Percentiles rank a stretch among this genome's conserved stretches.
These are phyloP conservation scores for Lactarius pseudohatsudake DNA, from an alignment of 768 basidiomycete species.

Conservation along the genomic window DNA sequence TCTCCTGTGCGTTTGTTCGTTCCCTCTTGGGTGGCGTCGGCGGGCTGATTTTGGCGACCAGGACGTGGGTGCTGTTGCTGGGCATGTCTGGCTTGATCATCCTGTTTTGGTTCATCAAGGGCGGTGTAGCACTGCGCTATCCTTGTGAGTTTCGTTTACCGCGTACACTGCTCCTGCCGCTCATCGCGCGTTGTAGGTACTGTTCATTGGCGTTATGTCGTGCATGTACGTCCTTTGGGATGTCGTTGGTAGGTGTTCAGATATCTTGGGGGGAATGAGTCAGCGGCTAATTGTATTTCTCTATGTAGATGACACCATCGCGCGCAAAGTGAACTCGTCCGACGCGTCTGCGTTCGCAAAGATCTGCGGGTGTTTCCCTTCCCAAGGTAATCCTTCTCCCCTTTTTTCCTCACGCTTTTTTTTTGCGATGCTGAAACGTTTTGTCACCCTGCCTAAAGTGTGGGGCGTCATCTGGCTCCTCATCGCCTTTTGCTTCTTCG, in stretches of 20 bases:
- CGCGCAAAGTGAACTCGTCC: constrained; percentile 80
- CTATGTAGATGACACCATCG: constrained; percentile 72
- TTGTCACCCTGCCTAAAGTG: constrained; percentile 42
- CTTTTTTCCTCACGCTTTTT: background rate
- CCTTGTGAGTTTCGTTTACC: constrained; percentile 47
- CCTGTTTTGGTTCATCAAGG: constrained; percentile 80
- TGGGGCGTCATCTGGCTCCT: constrained; percentile 92
- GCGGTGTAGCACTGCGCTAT: constrained; percentile 72
- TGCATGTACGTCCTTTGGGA: constrained; percentile 89
- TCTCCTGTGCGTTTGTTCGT: constrained; percentile 52
- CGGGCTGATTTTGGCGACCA: constrained; percentile 32
- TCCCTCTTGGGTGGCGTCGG: background rate
- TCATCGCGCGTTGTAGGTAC: constrained; percentile 44
- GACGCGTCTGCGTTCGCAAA: constrained; percentile 85
- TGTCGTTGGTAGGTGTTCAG: constrained; percentile 58
- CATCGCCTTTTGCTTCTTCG: constrained; percentile 71
- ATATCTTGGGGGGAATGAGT: background rate
- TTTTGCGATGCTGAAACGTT: background rate
- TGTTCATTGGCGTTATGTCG: constrained; percentile 87
- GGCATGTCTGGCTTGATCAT: constrained; percentile 80
- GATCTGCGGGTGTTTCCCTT: constrained; percentile 83
- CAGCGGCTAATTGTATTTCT: background rate
- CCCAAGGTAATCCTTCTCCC: constrained; percentile 51
- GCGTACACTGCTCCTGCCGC: background rate
- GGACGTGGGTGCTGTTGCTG: constrained; percentile 76